A percentile compares a stretch with the other conserved stretches of the same genome.
phyloP scores from a whole-genome alignment of 371 early-diverging fungal species.

The Mucor indicus region DNA sequence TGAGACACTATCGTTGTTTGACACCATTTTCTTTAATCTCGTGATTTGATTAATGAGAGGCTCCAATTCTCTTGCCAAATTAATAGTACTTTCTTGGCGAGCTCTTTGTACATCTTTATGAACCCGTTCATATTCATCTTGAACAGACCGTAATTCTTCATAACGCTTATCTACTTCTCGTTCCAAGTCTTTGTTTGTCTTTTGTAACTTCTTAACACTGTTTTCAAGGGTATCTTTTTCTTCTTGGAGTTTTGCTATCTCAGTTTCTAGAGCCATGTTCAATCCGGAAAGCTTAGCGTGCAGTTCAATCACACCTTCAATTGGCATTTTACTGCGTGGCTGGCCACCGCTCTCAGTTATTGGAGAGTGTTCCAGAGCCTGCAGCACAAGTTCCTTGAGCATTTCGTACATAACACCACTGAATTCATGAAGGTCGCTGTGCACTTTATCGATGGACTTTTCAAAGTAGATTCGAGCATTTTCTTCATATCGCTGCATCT shows the following conservation, averaged over 20 bases:
- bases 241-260: constrained; percentile 22
- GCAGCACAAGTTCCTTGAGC: constrained; percentile 38
- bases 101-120: constrained; percentile 15
- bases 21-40: constrained; percentile 21
- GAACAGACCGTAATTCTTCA: constrained; percentile 17
- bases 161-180: constrained; percentile 23
- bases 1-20: background rate
- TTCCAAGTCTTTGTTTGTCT: constrained; percentile 19
- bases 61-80: constrained; percentile 33
- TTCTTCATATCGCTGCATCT: constrained; percentile 44
- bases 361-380: constrained; percentile 30
- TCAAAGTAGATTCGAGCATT: constrained; percentile 45
- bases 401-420: constrained; percentile 48
- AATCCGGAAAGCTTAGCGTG: constrained; percentile 21
- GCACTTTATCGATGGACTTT: constrained; percentile 41
- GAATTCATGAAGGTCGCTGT: constrained; percentile 40
- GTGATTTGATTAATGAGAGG: constrained; percentile 34
- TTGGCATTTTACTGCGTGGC: background rate
- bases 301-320: constrained; percentile 13
- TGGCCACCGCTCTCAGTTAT: no score
- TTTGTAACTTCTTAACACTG: constrained; percentile 13
- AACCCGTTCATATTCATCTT: constrained; percentile 28
- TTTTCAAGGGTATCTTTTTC: constrained; percentile 21
- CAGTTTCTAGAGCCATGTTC: constrained; percentile 18
- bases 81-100: constrained; percentile 13